Evolutionary conservation across 2,329 filamentous ascomycete genomes (phyloP).

Genomic region (Alternaria solani): DNA sequence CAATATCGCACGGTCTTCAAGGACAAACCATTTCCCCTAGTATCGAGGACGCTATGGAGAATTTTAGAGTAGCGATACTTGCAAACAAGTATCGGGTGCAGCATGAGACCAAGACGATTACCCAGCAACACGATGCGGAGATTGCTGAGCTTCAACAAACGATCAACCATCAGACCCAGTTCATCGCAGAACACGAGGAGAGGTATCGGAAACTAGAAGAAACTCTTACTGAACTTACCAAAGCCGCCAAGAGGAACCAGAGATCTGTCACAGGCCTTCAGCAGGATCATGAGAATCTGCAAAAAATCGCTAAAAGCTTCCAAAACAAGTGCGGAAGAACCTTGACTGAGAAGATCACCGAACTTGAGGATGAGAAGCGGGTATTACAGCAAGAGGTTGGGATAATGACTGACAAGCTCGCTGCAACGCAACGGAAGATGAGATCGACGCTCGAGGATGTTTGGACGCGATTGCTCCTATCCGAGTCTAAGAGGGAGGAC

Average conservation of each 20-base stretch:
- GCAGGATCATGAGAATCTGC: slow-evolving; percentile 37
- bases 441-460: slow-evolving; percentile 27
- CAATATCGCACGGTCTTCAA: background rate
- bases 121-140: slow-evolving; percentile 15
- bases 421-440: slow-evolving; percentile 22
- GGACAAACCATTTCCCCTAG: background rate
- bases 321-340: slow-evolving; percentile 22
- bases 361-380: slow-evolving; percentile 33
- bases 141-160: slow-evolving; percentile 16
- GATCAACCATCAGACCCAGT: slow-evolving; percentile 13
- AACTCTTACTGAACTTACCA: slow-evolving; percentile 15
- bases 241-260: slow-evolving; percentile 29
- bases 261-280: slow-evolving; percentile 39
- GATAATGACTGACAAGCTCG: slow-evolving; percentile 16
- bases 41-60: slow-evolving; percentile 19
- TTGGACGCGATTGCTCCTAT: slow-evolving; percentile 17
- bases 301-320: slow-evolving; percentile 15
- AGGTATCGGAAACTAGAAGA: slow-evolving; percentile 10
- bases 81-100: slow-evolving; percentile 20
- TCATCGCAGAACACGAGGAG: slow-evolving; percentile 19
- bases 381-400: slow-evolving; percentile 23
- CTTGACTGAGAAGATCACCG: slow-evolving; percentile 26
- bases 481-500: slow-evolving; percentile 20
- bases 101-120: slow-evolving; percentile 10
- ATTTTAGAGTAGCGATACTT: slow-evolving; percentile 15